Base-by-base conservation (phyloP, 257 asterid genomes). In the Lantana camara region DNA sequence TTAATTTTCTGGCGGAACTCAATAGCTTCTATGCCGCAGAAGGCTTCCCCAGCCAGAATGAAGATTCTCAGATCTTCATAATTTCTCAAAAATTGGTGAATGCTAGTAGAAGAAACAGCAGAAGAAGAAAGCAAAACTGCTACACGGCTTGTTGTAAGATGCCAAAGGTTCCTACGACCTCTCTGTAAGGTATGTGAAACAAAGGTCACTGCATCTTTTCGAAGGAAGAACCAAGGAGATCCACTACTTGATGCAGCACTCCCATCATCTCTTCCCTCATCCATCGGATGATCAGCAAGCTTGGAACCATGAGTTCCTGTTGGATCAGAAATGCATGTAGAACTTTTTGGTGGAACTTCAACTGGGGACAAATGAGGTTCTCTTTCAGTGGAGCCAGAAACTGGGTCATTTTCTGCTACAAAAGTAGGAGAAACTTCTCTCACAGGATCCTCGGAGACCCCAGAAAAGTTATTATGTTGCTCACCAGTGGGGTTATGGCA, bases 111-210 rank as follows among this genome's bases (percentile, higher is more conserved):
- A 82, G 82, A 73, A 82, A 78, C 91, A 61, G 95, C 93, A 17
- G 95, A 72, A 72, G 97, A 88, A 66, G 99, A 90, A 75, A 94
- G 99, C 79, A 94, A 79, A 47, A 90, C 99, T 52, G 97, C 87
- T 38, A 89, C 76, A 57, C 97, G 97, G 77, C 97, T 90, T 47
- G 99, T 90, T 34, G 88, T 85, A 52, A 94, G 96, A 68, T 94
- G 99, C 99, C 99, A 94, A 68, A 94, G 91, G 82, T 94, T 94
- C 83, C 79, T 88, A 51, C 95, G 93, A 32, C 99, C 99, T 77
- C 95, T 83, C 71, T 75, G 88, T 71, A 94, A 80, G 59, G 96
- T 83, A 65, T 82, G 93, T 72, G 98, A 84, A 75, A 94, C 84
- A 77, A 84, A 85, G 13, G 84, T 64, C 44, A 86, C 76, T 6